Base-by-base conservation (phyloP, 1,284 basidiomycete species). In the Cystobasidiaceae sp. region DNA sequence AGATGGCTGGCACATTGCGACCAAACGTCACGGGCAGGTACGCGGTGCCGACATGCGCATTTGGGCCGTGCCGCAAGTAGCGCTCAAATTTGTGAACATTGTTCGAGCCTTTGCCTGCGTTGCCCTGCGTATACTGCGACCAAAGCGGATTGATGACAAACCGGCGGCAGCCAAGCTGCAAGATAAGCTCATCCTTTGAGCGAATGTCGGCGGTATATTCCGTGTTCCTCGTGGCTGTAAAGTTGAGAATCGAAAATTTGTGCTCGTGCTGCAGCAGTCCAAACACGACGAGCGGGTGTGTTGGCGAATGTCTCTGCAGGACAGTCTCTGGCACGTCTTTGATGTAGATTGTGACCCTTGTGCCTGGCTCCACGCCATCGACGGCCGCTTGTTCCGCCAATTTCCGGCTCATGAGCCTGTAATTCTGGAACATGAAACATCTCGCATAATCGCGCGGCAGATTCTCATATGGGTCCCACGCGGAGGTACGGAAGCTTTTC, bases 381-480 rank as follows among this genome's bases (percentile, higher is more conserved):
- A 83, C 80, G 46, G 85, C 83, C 3, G 84, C 85, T 50, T 83
- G 79, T 67, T 82, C 84, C 27, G 77, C 76, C 37, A 97, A 86
- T 34, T 83, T 82, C 46, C 88, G 82, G 71, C 90, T 87, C 2
- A 92, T 97, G 25, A 87, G 84, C 74, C 85, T 87, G 79, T 88
- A 97, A 74, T 94, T 90, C 77, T 97, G 93, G 74, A 98, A 97
- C 77, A 94, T 90, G 79, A 97, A 99, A 71, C 97, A 94, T 45
- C 88, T 83, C 0, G 88, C 92, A 74, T 98, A 98, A 74, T 98
- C 93, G 58, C 86, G 78, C 4, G 94, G 96, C 19, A 99, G 81
- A 72, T 96, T 94, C 78, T 98, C 94, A 73, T 91, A 97, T 6
- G 94, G 86, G 76, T 98, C 94, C 94, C 94, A 99, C 21, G 89